Evolutionary conservation across 2,329 filamentous ascomycete species (phyloP), one percentile per base, ranked within the genome.

Genomic region (Triangularia setosa): DNA sequence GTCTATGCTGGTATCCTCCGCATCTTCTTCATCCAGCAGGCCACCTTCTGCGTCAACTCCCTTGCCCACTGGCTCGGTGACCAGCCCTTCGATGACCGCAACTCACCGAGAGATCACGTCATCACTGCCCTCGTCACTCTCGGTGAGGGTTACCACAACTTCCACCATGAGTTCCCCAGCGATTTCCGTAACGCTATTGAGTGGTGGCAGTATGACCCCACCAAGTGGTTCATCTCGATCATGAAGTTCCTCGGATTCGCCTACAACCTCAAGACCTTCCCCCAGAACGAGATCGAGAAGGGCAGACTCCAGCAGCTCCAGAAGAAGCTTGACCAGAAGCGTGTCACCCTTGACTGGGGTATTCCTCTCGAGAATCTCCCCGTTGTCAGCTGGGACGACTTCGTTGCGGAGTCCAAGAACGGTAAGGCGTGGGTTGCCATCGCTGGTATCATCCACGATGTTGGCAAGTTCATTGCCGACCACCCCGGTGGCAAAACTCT

Each of bases 121-220:
- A 87, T 96, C 78, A 96, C 92, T 48, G 92, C 92, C 54, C 80
- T 96, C 18, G 88, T 92, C 71, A 96, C 92, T 53, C 88, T 96
- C 23, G 92, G 92, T 58, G 92, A 78, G 79, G 92, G 92, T 28
- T 96, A 96, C 81, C 92, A 96, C 85, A 96, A 96, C 84, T 96
- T 96, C 85, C 92, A 96, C 80, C 92, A 96, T 84, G 92, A 96
- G 78, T 96, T 96, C 80, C 92, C 92, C 62, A 94, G 91, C 11
- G 92, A 96, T 78, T 96, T 95, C 86, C 91, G 92, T 76, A 96
- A 96, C 76, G 92, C 91, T 67, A 94, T 95, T 71, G 84, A 92
- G 79, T 96, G 92, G 91, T 90, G 88, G 80, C 92, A 96, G 80
- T 96, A 96, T 74, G 92, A 96, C 77, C 92, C 92, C 56, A 96